phyloP scores from a whole-genome alignment of 495 filamentous ascomycete species.

The Aspergillus taichungensis region DNA sequence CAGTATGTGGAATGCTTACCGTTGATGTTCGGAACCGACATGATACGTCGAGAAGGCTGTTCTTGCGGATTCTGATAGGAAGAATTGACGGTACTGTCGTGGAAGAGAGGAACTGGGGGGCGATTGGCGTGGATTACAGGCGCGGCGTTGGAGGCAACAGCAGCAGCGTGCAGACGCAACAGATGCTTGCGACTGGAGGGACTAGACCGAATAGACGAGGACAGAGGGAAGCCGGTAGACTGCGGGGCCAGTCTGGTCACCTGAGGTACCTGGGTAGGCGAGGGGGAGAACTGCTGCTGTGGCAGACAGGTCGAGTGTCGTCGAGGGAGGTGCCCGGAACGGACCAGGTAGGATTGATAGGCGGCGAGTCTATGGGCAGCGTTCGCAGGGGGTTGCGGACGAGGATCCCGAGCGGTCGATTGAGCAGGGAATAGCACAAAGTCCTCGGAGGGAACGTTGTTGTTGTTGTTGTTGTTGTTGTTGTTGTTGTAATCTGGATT shows the following conservation, averaged over 20 bases:
- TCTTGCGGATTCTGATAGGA: slow-evolving; percentile 18
- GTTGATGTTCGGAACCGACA: slow-evolving; percentile 36
- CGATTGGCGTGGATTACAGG: slow-evolving; percentile 22
- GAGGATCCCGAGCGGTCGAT: slow-evolving; percentile 27
- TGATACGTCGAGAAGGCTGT: slow-evolving; percentile 22
- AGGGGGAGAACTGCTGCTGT: slow-evolving; percentile 29
- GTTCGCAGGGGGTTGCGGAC: slow-evolving; percentile 28
- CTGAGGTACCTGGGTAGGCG: slow-evolving; percentile 28
- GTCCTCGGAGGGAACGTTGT: slow-evolving; percentile 27
- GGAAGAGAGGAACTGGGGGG: slow-evolving; percentile 46
- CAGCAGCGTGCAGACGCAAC: slow-evolving; percentile 22
- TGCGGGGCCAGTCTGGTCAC: slow-evolving; percentile 29
- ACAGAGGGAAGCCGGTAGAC: slow-evolving; percentile 28
- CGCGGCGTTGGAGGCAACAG: slow-evolving; percentile 28
- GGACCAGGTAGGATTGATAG: slow-evolving; percentile 25
- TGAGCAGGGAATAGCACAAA: slow-evolving; percentile 40
- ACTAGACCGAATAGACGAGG: slow-evolving; percentile 37
- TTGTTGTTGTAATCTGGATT: slow-evolving; percentile 34
- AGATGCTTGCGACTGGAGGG: slow-evolving; percentile 29
- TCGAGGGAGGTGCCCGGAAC: slow-evolving; percentile 23
- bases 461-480: slow-evolving; percentile 31
- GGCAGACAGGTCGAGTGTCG: slow-evolving; percentile 28
- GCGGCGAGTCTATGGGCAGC: slow-evolving; percentile 31
- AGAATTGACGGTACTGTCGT: slow-evolving; percentile 25
- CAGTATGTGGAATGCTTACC: slow-evolving; percentile 12